Conservation (phyloP, 805 yeast species). For the Candida multigemmis region DNA sequence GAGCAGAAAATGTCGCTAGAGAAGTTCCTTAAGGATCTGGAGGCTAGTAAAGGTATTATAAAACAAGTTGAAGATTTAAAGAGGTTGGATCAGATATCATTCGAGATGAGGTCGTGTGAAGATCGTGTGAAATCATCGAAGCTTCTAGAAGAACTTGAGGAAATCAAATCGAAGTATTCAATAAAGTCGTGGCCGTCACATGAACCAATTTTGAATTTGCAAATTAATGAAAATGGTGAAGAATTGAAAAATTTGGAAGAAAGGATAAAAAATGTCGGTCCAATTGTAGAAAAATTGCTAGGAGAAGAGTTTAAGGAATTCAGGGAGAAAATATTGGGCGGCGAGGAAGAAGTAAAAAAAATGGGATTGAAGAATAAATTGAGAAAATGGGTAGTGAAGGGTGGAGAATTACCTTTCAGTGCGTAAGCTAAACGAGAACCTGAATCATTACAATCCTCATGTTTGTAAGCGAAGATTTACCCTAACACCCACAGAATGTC, state of each 20-base stretch:
- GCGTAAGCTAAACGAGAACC: too few species aligned
- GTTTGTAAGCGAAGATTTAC: too few species aligned
- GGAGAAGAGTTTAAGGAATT: constrained; percentile 11
- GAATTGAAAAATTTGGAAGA: constrained; percentile 20
- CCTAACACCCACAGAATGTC: too few species aligned
- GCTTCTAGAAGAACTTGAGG: constrained; percentile 19
- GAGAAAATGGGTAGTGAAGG: constrained; percentile 49
- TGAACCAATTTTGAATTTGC: constrained; percentile 27
- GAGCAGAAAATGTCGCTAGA: constrained; percentile 55
- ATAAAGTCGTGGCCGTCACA: constrained; percentile 33
- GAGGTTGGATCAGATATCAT: constrained; percentile 20
- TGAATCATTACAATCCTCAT: too few species aligned
- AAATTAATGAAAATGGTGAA: constrained; percentile 15
- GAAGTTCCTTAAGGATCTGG: constrained; percentile 42
- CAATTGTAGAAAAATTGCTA: constrained; percentile 24
- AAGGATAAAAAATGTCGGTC: constrained; percentile 16
- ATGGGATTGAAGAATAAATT: constrained; percentile 63
- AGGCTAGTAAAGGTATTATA: constrained; percentile 14
- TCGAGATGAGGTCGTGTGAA: constrained; percentile 13
- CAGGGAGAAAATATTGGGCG: constrained; percentile 13
- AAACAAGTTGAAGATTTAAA: constrained; percentile 29
- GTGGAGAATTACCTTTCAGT: too few species aligned
- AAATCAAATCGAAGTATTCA: constrained; percentile 27
- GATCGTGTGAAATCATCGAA: constrained; percentile 4
- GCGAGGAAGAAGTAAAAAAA: constrained; percentile 7